Base-by-base conservation (phyloP, 345 rosid species). In the Syzygium grande region DNA sequence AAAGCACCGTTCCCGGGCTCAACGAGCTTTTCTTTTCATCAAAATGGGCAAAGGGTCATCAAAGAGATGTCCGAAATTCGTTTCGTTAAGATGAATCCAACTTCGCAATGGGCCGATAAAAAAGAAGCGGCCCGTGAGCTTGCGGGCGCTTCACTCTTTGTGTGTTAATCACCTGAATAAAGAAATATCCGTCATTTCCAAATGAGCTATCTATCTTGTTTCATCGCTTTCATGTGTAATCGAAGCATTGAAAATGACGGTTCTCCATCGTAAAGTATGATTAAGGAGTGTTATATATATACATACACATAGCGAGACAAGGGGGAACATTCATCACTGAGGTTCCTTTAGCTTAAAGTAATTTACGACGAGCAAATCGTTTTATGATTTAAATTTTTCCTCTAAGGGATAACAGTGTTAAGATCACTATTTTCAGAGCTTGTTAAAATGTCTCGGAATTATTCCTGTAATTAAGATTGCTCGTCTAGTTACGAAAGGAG, bases 61-160 rank as follows among this genome's bases (percentile, higher is more conserved):
- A 1, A 27, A 0, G 0, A 0, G 5, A 59, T 27, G 68, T 12
- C 68, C 12, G 9, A 6, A 6, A 3, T 61, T 61, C 29, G 73
- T n/a, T 8, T 61, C 34, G 73, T n/a, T n/a, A 14, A 1, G 34
- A n/a, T n/a, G 17, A n/a, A n/a, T 61, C 73, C 73, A 61, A 30
- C 73, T 61, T 61, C 38, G 73, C 14, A 8, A 15, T 14, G 83
- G 83, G 83, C 83, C 83, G 83, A 73, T 10, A 0, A 68, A 0
- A 68, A 68, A 73, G 49, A 11, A 73, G 49, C 49, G 83, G 83
- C 83, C 83, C 83, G 12, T 10, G 49, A 21, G 49, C 49, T 49
- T 22, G 83, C 49, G 5, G 43, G 23, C 43, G 0, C 79, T 65
- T 30, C 43, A 5, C 23, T 22, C 27, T 22, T 56, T 22, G 61